A percentile compares a stretch with the other conserved stretches of the same genome.
These are phyloP conservation scores for Suillus paluster DNA, from an alignment of 768 basidiomycete species.

Conservation along the genomic window DNA sequence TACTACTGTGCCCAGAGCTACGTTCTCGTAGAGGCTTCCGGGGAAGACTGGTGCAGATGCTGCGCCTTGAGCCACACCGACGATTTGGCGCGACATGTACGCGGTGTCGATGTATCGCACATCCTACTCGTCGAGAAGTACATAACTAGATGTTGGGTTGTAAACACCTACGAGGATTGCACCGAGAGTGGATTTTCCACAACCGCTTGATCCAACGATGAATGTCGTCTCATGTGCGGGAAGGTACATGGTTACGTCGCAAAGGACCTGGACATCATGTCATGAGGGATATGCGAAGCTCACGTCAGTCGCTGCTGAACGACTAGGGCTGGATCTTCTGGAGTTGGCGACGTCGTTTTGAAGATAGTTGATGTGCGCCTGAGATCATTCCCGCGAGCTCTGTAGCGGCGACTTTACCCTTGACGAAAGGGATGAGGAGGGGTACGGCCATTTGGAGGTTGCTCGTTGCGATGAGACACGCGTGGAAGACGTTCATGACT, in stretches of 20 bases:
- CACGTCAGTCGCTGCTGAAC: constrained; percentile 69
- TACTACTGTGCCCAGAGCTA: constrained; percentile 77
- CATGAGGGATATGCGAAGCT: constrained; percentile 78
- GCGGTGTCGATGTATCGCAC: constrained; percentile 71
- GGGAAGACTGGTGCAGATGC: constrained; percentile 68
- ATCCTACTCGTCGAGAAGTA: constrained; percentile 84
- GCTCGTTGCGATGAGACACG: constrained; percentile 86
- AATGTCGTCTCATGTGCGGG: constrained; percentile 77
- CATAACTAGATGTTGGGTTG: constrained; percentile 59
- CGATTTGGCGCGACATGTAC: constrained; percentile 73
- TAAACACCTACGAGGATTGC: constrained; percentile 77
- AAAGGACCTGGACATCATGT: constrained; percentile 60
- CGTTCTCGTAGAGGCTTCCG: constrained; percentile 81
- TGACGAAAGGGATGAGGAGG: constrained; percentile 65
- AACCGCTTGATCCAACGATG: constrained; percentile 79
- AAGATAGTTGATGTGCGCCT: constrained; percentile 9
- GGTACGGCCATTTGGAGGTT: constrained; percentile 90
- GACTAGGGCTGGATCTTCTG: constrained; percentile 66
- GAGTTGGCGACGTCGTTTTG: constrained; percentile 37
- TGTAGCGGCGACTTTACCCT: constrained; percentile 59
- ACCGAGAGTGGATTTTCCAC: constrained; percentile 76
- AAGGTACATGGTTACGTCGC: constrained; percentile 65
- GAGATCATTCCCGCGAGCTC: constrained; percentile 28
- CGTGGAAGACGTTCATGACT: constrained; percentile 99
- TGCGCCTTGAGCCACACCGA: constrained; percentile 77